phyloP scores from a whole-genome alignment of 176 grass and related monocot species.

The Zea mays region DNA sequence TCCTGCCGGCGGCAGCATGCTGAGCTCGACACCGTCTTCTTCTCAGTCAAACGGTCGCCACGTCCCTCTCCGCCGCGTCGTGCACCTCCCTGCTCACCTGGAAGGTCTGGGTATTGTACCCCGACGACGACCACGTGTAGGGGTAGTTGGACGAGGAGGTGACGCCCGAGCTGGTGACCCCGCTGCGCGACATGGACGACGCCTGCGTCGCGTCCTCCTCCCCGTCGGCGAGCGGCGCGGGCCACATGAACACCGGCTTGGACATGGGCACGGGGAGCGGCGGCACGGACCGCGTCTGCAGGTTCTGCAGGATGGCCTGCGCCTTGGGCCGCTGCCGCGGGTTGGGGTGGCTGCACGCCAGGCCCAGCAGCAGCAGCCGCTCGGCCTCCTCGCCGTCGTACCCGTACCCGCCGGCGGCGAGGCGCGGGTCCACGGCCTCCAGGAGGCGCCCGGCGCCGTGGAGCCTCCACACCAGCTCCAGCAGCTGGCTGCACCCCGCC shows the following conservation, averaged over 20 bases:
- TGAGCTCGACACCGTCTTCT: too few relatives aligned
- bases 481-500: conserved; percentile 62
- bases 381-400: conserved; percentile 56
- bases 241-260: conserved; percentile 84
- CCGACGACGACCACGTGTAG: conserved; percentile 43
- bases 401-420: conserved; percentile 6
- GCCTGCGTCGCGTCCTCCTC: background rate
- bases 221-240: conserved; percentile 21
- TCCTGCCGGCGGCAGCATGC: background rate
- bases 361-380: conserved; percentile 74
- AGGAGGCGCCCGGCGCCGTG: conserved; percentile 58
- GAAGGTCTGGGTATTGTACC: conserved; percentile 44
- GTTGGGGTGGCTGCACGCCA: conserved; percentile 84
- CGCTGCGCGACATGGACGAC: conserved; percentile 12
- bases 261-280: conserved; percentile 49
- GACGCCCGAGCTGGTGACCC: conserved; percentile 17
- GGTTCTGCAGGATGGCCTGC: conserved; percentile 50
- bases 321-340: conserved; percentile 66
- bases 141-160: conserved; percentile 54
- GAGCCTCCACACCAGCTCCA: conserved; percentile 73
- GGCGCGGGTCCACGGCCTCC: conserved; percentile 59
- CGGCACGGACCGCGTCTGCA: conserved; percentile 40
- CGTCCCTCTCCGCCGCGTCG: conserved; percentile 35
- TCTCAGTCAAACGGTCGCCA: conserved; percentile 28
- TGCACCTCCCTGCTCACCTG: conserved; percentile 42